These are phyloP conservation scores for Ascoidea asiatica DNA, from an alignment of 805 yeast species.

Conservation along the genomic window DNA sequence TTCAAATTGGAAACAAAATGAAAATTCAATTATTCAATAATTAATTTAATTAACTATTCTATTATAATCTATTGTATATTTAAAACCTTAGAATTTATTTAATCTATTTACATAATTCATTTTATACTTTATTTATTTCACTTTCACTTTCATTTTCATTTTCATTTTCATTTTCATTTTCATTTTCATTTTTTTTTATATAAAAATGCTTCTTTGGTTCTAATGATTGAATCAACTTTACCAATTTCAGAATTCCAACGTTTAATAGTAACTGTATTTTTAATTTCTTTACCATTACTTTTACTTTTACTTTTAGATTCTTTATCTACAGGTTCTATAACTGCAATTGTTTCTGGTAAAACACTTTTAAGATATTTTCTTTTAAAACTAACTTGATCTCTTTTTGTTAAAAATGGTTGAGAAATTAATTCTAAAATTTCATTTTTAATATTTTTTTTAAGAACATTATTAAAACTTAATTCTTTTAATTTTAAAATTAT, in stretches of 20 bases:
- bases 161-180: not conserved
- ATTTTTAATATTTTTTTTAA: slow-evolving; percentile 22
- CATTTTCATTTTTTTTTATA: not conserved
- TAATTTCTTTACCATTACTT: slow-evolving; percentile 33
- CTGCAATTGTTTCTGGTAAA: slow-evolving; percentile 34
- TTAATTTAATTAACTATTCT: not conserved
- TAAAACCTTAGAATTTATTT: not conserved
- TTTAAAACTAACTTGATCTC: slow-evolving; percentile 25
- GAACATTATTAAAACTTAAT: slow-evolving; percentile 24
- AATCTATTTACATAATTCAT: slow-evolving; percentile 1
- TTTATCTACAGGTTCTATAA: slow-evolving; percentile 18
- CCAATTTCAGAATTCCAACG: slow-evolving; percentile 49
- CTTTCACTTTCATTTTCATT: no score
- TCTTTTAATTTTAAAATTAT: slow-evolving; percentile 19
- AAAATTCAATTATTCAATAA: slow-evolving; percentile 10
- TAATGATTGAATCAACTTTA: slow-evolving; percentile 36
- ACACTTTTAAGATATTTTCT: slow-evolving; percentile 41
- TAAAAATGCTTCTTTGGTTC: slow-evolving; percentile 37
- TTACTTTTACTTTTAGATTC: no score
- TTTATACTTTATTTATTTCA: slow-evolving; percentile 1
- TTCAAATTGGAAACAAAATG: slow-evolving; percentile 30
- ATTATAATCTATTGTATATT: not conserved
- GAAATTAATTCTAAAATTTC: slow-evolving; percentile 24
- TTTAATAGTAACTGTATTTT: slow-evolving; percentile 30
- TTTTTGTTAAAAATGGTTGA: slow-evolving; percentile 18